Conservation (phyloP, 2,329 filamentous ascomycete species). For the Alternaria incomplexa region DNA sequence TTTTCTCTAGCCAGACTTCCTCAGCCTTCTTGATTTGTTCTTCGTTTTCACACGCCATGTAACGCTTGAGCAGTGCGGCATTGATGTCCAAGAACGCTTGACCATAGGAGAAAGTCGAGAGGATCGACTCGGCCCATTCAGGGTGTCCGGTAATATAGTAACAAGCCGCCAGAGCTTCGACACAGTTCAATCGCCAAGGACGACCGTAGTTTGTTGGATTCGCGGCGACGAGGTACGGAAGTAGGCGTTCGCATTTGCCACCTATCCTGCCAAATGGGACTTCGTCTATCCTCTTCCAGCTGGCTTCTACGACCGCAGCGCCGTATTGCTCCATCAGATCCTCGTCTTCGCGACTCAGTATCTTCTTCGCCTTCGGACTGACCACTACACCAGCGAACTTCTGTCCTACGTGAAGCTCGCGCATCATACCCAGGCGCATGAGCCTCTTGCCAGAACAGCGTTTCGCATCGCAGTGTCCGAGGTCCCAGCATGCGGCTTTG, state of each 20-base stretch:
- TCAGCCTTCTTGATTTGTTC: constrained; percentile 83
- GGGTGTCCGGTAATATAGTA: constrained; percentile 91
- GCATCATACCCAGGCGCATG: constrained; percentile 91
- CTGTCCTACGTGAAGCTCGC: constrained; percentile 88
- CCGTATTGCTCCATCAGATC: constrained; percentile 85
- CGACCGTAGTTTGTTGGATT: constrained; percentile 98
- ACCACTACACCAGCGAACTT: constrained; percentile 92
- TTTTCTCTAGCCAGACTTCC: constrained; percentile 83
- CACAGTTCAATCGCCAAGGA: constrained; percentile 94
- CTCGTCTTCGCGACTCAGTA: constrained; percentile 82
- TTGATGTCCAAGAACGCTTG: constrained; percentile 92
- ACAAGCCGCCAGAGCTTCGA: constrained; percentile 89
- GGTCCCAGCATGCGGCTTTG: constrained; percentile 97
- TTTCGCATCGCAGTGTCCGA: constrained; percentile 97
- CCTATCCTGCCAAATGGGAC: constrained; percentile 91
- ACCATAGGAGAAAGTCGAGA: constrained; percentile 88
- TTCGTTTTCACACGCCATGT: constrained; percentile 82
- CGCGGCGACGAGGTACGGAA: constrained; percentile 94
- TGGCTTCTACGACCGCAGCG: constrained; percentile 95
- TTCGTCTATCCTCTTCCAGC: constrained; percentile 91
- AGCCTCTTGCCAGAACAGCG: constrained; percentile 94
- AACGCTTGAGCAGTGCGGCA: constrained; percentile 76
- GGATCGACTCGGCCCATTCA: constrained; percentile 86
- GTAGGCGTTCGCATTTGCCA: constrained; percentile 80
- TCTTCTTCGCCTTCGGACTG: constrained; percentile 89